These are phyloP conservation scores for Colletotrichum sp. DNA, from an alignment of 2,329 filamentous ascomycete genomes.

Conservation along the genomic window DNA sequence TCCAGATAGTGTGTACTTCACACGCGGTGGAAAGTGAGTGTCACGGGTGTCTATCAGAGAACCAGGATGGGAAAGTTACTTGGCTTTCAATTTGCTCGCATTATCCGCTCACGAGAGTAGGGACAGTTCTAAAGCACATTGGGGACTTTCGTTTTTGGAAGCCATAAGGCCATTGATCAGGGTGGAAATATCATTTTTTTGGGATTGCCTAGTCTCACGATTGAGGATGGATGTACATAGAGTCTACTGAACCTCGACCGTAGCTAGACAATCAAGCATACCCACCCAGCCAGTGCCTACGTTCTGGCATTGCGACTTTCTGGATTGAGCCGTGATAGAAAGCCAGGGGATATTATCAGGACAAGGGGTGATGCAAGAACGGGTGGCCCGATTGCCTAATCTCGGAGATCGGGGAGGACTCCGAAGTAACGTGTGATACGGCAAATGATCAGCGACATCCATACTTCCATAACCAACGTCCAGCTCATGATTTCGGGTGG, in stretches of 20 bases:
- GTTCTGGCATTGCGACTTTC: neutral
- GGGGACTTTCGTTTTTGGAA: neutral
- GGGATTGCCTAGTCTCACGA: neutral
- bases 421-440: conserved; percentile 1
- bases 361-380: neutral
- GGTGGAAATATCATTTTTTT: neutral
- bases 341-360: neutral
- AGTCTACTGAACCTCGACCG: neutral
- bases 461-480: neutral
- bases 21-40: neutral
- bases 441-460: neutral
- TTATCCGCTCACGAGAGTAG: fast-evolving
- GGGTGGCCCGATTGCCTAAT: neutral
- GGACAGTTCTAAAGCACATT: neutral
- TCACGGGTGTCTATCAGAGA: neutral
- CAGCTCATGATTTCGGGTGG: fast-evolving
- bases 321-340: neutral
- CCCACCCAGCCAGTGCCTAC: neutral
- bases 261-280: neutral
- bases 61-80: neutral
- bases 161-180: neutral
- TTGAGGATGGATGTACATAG: neutral
- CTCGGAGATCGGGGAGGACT: neutral
- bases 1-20: neutral
- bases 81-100: neutral